Conservation (phyloP, 1,284 basidiomycete species). For the Cystobasidium pallidum region DNA sequence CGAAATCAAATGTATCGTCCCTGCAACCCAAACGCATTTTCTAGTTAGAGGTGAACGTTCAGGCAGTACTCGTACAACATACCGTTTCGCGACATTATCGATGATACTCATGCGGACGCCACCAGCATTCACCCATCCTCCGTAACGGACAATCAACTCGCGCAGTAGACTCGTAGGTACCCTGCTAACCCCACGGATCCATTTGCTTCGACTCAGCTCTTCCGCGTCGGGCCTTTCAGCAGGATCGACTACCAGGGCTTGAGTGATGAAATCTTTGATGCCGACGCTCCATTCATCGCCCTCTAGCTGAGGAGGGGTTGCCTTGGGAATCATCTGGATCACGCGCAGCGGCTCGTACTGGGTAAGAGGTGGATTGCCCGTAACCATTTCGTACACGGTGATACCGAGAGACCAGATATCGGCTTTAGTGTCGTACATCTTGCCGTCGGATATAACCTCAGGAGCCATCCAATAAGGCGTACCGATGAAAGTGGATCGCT, state of each 20-base stretch:
- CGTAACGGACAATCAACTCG: conserved; percentile 78
- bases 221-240: conserved; percentile 82
- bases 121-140: conserved; percentile 75
- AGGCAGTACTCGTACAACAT: not conserved
- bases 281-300: conserved; percentile 74
- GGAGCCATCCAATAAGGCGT: conserved; percentile 99
- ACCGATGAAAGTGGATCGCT: conserved; percentile 84
- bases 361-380: conserved; percentile 79
- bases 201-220: conserved; percentile 85
- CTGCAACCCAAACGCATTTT: not conserved
- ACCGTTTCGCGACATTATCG: conserved; percentile 56
- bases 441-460: conserved; percentile 85
- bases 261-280: conserved; percentile 85
- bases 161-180: conserved; percentile 71
- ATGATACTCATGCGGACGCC: conserved; percentile 79
- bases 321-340: conserved; percentile 85
- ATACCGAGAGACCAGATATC: conserved; percentile 98
- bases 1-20: conserved; percentile 43
- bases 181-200: conserved; percentile 81
- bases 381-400: conserved; percentile 91
- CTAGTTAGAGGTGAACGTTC: not conserved
- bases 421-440: conserved; percentile 89
- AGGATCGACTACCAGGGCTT: conserved; percentile 83
- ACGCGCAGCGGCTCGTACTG: conserved; percentile 86
- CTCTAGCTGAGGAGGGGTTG: conserved; percentile 82